Base-by-base conservation (phyloP, 164 flowering plant species). In the Piper longum region DNA sequence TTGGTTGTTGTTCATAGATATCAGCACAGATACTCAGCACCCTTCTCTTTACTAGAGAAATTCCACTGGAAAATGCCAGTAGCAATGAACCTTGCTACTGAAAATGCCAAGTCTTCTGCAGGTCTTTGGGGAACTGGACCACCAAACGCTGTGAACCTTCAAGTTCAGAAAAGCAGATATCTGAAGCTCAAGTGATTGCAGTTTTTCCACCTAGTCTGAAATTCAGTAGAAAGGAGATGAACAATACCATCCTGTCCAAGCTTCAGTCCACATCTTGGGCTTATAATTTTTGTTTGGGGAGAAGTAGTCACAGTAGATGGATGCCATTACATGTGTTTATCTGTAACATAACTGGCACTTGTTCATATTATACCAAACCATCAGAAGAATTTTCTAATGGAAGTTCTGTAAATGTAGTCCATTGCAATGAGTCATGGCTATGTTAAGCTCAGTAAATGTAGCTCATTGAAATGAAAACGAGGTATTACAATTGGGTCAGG, bases 231-330 rank as follows among this genome's bases (percentile, higher is more conserved):
- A 48, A 48, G 14, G 52, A 48, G 11, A 51, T 0, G 16, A 18
- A 59, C 68, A 91, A 76, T 63, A 89, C 97, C 85, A 96, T 63
- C 91, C 90, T 59, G 97, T 93, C 98, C 98, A 93, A 70, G 89
- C 89, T 74, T 92, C 98, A 19, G 97, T 88, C 97, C 97, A 89
- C 2, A 92, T 55, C 26, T 75, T 19, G 40, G 98, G 98, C 71
- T 95, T 95, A 71, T 76, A 39, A 13, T 89, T 89, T 26, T 55
- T 73, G 63, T 95, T 89, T 16, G 97, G 97, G 65, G 86, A 95
- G 2, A 96, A 89, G 63, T 91, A 96, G 54, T 87, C 99, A 67
- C 99, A 95, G 62, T 87, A 80, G 72, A 97, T 84, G 55, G 72
- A 97, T 84, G 55, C 97, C 97, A 67, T 95, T 95, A 86, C 97